Percentiles rank a stretch among this genome's conserved stretches.
phyloP scores from a whole-genome alignment of 2,329 filamentous ascomycete genomes.

The Colletotrichum nymphaeae region DNA sequence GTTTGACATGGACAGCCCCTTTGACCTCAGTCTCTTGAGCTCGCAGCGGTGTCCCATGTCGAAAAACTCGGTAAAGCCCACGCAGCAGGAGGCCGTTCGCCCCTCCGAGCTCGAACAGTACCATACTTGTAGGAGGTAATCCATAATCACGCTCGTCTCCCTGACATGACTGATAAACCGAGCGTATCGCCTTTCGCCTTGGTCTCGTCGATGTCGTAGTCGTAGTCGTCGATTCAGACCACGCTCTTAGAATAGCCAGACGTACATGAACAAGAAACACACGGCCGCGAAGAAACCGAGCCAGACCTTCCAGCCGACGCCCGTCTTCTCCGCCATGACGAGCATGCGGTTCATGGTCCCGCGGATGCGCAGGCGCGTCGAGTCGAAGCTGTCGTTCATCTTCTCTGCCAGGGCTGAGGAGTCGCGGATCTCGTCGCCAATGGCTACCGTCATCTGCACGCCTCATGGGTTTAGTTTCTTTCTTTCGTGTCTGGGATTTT shows the following conservation, averaged over 20 bases:
- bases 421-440: constrained; percentile 94
- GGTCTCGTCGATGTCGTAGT: neutral
- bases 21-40: neutral
- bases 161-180: neutral
- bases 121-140: no score
- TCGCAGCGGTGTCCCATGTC: neutral
- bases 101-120: no score
- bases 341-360: constrained; percentile 99
- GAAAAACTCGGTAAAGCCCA: neutral
- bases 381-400: constrained; percentile 96
- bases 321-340: constrained; percentile 91
- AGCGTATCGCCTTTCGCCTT: neutral
- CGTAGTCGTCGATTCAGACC: neutral
- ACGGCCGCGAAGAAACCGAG: constrained; percentile 88
- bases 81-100: neutral
- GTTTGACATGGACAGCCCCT: neutral
- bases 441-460: constrained; percentile 84
- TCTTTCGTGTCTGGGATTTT: neutral
- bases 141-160: no score
- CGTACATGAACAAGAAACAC: constrained; percentile 86
- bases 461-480: constrained; percentile 23
- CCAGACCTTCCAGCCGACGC: constrained; percentile 97
- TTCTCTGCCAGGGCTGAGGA: constrained; percentile 89
- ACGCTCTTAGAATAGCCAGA: constrained; percentile 82
- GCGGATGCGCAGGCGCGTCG: constrained; percentile 80